Evolutionary conservation across 768 basidiomycete species (phyloP), one percentile per base, ranked within the genome.

Genomic region (Russula lepida): DNA sequence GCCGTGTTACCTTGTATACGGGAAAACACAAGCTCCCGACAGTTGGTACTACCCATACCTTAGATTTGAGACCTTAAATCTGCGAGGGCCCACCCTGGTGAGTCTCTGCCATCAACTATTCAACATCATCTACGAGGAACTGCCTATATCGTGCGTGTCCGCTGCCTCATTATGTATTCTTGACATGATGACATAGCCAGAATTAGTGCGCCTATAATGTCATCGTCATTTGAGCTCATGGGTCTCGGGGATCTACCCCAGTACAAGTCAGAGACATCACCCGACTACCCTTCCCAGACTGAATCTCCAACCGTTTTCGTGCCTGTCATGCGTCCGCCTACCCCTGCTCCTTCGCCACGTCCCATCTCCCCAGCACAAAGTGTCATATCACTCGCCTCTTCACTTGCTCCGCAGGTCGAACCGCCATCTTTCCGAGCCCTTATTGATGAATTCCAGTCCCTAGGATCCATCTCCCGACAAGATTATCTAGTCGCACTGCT

Each of bases 271-370:
- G 53, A 60, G 17, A 21, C 59, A 37, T 8, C 51, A 37, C 21
- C 59, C 27, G 59, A 60, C 27, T 60, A 28, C 21, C 27, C 51
- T 11, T 53, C 58, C 33, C 51, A 46, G 27, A 48, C 52, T 15
- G 61, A 63, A 33, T 37, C 60, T 32, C 41, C 61, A 12, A 59
- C 53, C 35, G 33, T 63, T 37, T 55, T 54, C 32, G 47, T 64
- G 53, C 54, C 54, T 2, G 37, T 64, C 33, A 61, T 64, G 55
- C 63, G 63, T 7, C 65, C 65, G 3, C 65, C 65, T 6, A 66
- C 65, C 1, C 65, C 65, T 13, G 65, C 65, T 13, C 65, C 65
- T 11, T 66, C 65, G 7, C 65, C 65, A 32, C 63, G 63, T n/a
- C 64, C 60, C 1, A n/a, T 56, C n/a, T 64, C 54, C 17, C 63